Percentiles rank a stretch among this genome's conserved stretches.
phyloP scores from a whole-genome alignment of 2,329 filamentous ascomycete species.

The Emericellopsis cladophorae region DNA sequence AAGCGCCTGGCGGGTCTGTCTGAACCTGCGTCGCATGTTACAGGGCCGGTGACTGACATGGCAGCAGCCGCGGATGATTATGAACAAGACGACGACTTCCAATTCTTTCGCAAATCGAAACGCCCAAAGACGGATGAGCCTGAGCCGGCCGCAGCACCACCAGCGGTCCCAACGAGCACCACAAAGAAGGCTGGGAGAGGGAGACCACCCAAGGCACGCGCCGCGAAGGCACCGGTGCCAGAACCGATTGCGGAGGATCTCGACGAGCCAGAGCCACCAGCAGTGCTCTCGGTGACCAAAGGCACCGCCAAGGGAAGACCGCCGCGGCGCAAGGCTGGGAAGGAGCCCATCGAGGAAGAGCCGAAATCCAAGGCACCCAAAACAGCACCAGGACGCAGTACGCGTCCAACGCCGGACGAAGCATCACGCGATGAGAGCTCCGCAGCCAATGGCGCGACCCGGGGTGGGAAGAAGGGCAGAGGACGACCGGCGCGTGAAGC shows the following conservation, averaged over 20 bases:
- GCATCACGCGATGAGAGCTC: slow-evolving; percentile 22
- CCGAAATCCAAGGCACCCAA: slow-evolving; percentile 3
- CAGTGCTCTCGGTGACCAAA: slow-evolving; percentile 5
- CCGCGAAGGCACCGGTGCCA: slow-evolving; percentile 17
- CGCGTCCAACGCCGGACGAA: slow-evolving; percentile 25
- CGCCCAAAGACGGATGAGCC: slow-evolving; percentile 45
- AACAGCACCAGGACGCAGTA: slow-evolving; percentile 12
- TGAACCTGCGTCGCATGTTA: no score
- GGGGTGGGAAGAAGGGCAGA: slow-evolving; percentile 10
- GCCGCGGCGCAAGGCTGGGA: slow-evolving; percentile 25
- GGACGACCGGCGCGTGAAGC: neutral
- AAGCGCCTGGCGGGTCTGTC: slow-evolving; percentile 51
- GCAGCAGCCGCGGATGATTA: slow-evolving; percentile 31
- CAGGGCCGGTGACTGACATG: no score
- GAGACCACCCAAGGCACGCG: slow-evolving; percentile 17
- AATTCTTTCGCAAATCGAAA: slow-evolving; percentile 58
- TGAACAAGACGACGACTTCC: slow-evolving; percentile 67
- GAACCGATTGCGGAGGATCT: slow-evolving; percentile 2
- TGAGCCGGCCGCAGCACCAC: slow-evolving; percentile 10
- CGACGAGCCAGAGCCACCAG: slow-evolving; percentile 1
- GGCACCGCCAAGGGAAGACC: slow-evolving; percentile 13
- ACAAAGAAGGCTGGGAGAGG: slow-evolving; percentile 26
- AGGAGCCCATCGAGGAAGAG: slow-evolving; percentile 23
- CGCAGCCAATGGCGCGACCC: slow-evolving; percentile 7
- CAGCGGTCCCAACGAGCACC: slow-evolving; percentile 3